Conservation (phyloP, 768 basidiomycete species). For the Grammothele lineata region DNA sequence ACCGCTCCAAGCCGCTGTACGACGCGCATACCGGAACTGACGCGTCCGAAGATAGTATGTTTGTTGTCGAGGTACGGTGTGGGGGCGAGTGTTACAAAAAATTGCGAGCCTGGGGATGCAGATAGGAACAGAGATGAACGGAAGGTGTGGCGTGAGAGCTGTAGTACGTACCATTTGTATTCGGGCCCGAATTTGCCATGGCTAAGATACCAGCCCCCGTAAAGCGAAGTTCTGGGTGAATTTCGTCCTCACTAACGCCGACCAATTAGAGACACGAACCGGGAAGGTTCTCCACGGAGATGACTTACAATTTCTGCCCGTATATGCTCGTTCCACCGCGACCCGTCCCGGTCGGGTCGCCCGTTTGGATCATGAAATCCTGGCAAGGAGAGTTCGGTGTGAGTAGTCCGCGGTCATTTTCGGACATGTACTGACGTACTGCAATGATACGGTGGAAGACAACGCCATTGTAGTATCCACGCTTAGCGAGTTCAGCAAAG, state of each 20-base stretch:
- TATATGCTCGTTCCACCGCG: conserved; percentile 88
- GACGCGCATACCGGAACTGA: conserved; percentile 87
- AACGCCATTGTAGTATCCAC: conserved; percentile 89
- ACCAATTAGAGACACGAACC: neutral
- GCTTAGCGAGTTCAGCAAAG: conserved; percentile 85
- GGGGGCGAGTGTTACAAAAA: conserved; percentile 83
- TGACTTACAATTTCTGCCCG: conserved; percentile 77
- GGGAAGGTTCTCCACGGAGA: neutral
- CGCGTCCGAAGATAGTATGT: conserved; percentile 89
- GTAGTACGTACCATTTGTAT: conserved; percentile 62
- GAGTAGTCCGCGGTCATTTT: neutral
- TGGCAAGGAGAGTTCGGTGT: conserved; percentile 26
- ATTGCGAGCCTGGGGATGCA: conserved; percentile 77
- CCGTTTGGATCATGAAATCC: conserved; percentile 98
- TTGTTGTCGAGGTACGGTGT: conserved; percentile 84
- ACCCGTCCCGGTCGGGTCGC: conserved; percentile 95
- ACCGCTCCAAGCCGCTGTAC: conserved; percentile 90
- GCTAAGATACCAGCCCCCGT: conserved; percentile 95
- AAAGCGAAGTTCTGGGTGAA: conserved; percentile 87
- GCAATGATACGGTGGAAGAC: conserved; percentile 90
- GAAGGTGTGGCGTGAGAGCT: neutral
- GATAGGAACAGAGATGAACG: neutral
- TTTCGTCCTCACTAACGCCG: conserved; percentile 72
- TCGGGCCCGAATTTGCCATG: conserved; percentile 97
- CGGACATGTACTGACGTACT: conserved; percentile 38